Base-by-base conservation (phyloP, 2,329 filamentous ascomycete genomes). In the Chrysoporthe austroafricana region DNA sequence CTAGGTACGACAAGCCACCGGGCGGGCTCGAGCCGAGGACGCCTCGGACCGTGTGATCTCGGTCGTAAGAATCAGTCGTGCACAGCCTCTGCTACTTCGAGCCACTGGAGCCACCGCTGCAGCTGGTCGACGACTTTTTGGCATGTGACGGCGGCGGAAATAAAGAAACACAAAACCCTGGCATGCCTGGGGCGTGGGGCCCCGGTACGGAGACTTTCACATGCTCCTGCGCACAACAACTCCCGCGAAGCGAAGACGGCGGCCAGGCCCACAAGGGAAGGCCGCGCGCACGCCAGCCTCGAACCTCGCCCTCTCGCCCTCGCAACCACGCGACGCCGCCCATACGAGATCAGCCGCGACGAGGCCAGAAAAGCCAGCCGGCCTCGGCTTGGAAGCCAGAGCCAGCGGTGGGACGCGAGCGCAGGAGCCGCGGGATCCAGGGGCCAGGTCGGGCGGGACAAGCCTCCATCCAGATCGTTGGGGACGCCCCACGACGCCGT, bases 151-250 rank as follows among this genome's bases (percentile, higher is more conserved):
- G 48, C 26, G 21, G 50, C 48, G 50, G 50, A 2, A 34, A 32
- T 52, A 4, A 26, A 26, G 26, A 26, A 26, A 26, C 26, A 26
- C 26, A 26, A 32, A 34, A 54, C 7, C 14, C 36, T 39, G 36
- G 26, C 26, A 26, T 11, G 21, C 21, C 26, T 32, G 21, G 26
- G 50, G 21, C 50, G 50, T 16, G 50, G 34, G 4, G 32, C 32
- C 50, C 32, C 1, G 44, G 44, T 60, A 60, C 44, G 57, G 57
- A 18, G 57, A 44, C 57, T 60, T 60, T 60, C 57, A 60, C 57
- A 60, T 60, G 57, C 57, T 54, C 32, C 32, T 4, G 26, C 32
- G n/a, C 57, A 43, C 39, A 14, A 56, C 21, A 36, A 7, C 11
- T 18, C 13, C 5, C 26, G 14, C 14, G 8, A 32, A 34, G 54